Evolutionary conservation across 2,329 filamentous ascomycete species (phyloP), one percentile per base, ranked within the genome.

Genomic region (Pseudocercospora crystallina): DNA sequence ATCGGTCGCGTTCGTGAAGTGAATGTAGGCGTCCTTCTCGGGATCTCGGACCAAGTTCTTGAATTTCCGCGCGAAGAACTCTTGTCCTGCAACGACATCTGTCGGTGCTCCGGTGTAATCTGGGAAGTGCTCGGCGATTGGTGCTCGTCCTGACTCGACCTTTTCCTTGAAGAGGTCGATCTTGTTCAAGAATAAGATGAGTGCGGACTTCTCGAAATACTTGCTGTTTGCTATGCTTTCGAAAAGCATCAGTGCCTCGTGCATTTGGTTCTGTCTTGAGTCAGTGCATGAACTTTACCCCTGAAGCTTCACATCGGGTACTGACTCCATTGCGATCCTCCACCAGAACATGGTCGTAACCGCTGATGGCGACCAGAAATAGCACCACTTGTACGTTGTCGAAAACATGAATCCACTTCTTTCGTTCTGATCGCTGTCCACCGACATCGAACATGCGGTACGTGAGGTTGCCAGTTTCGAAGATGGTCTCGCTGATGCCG

Each of bases 371-470:
- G 45, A 96, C 92, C 60, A 97, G 81, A 74, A 97, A 97, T 35
- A 97, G 78, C 47, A 97, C 79, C 61, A 89, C 91, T 66, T 94
- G 90, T 56, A 96, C 90, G 59, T 94, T 94, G 70, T 96, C 90
- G 68, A 96, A 96, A 68, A 90, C 94, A 70, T 96, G 90, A 57
- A 96, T 95, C 90, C 90, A 96, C 77, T 96, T 96, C 80, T 95
- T 95, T 56, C 90, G 86, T 73, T 96, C 90, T 26, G 90, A 95
- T 63, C 90, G 80, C 69, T 96, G 90, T 51, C 90, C 90, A 69
- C 90, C 90, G 40, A 95, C 90, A 65, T 96, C 90, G 71, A 95
- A 95, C 90, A 97, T 96, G 64, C 90, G 87, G 74, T 96, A 96
- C 58, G 90, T 95, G 63, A 96, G 81, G 65, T 92, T 86, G 54